These are phyloP conservation scores for Apiospora hydei DNA, from an alignment of 2,329 filamentous ascomycete genomes.

Conservation along the genomic window DNA sequence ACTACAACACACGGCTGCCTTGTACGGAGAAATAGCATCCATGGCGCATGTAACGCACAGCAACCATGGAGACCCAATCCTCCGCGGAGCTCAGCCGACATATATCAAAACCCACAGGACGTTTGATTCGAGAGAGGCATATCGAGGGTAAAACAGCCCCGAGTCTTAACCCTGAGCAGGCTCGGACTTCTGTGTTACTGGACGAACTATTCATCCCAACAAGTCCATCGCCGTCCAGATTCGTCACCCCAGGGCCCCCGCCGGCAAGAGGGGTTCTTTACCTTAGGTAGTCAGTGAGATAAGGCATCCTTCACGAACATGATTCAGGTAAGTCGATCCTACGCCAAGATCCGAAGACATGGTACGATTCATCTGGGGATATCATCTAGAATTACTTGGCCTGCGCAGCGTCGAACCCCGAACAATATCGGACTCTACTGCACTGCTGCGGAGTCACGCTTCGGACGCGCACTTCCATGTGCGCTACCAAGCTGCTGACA, in stretches of 20 bases:
- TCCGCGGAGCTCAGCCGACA: neutral
- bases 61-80: neutral
- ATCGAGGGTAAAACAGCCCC: neutral
- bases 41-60: neutral
- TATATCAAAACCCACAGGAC: neutral
- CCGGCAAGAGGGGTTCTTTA: neutral
- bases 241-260: neutral
- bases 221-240: neutral
- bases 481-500: conserved; percentile 1
- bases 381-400: neutral
- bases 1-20: neutral
- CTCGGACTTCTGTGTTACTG: neutral
- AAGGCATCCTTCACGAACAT: neutral
- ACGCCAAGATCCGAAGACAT: neutral
- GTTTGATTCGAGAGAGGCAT: neutral
- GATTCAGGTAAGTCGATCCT: neutral
- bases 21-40: neutral
- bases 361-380: neutral
- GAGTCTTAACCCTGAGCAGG: neutral
- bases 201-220: neutral
- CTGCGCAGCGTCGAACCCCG: neutral
- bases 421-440: neutral
- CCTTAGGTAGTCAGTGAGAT: neutral
- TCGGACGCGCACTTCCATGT: neutral
- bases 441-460: too few species aligned